Evolutionary conservation across 2,329 filamentous ascomycete species (phyloP).

Genomic region (Arthrinium phaeospermum): DNA sequence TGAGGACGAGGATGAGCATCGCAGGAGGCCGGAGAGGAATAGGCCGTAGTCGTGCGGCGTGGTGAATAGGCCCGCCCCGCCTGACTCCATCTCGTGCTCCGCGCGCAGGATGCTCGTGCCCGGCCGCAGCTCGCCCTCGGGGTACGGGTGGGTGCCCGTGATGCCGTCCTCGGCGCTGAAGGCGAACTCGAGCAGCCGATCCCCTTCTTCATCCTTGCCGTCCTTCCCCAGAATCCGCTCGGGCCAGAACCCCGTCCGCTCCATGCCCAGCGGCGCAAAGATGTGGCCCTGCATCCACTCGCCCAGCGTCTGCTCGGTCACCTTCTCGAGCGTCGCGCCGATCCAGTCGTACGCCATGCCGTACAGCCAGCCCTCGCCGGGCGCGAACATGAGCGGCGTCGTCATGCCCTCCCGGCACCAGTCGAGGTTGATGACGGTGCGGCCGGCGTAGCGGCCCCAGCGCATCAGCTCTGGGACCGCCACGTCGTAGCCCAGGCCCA

Average conservation of each 20-base stretch:
- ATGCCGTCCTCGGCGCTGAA: not conserved
- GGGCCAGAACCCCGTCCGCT: constrained; percentile 45
- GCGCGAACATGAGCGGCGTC: constrained; percentile 49
- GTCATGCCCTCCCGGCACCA: constrained; percentile 41
- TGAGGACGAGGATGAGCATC: not conserved
- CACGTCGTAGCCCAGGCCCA: constrained; percentile 49
- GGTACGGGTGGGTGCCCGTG: not conserved
- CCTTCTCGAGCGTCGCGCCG: constrained; percentile 48
- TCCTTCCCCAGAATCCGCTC: constrained; percentile 27
- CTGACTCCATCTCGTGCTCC: constrained; percentile 45
- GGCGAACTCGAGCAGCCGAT: not conserved
- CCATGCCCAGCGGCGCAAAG: constrained; percentile 44
- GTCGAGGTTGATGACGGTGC: constrained; percentile 33
- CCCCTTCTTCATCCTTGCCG: too few relatives aligned
- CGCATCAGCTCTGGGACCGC: constrained; percentile 26
- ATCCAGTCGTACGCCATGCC: constrained; percentile 52
- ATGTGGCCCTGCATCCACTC: constrained; percentile 45
- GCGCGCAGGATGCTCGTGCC: constrained; percentile 30
- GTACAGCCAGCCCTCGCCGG: constrained; percentile 50
- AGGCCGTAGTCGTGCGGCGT: constrained; percentile 47
- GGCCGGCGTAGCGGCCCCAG: not conserved
- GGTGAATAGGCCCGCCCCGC: constrained; percentile 50
- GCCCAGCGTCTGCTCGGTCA: constrained; percentile 44
- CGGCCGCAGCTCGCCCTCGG: constrained; percentile 30
- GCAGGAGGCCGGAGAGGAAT: constrained; percentile 42